Conservation (phyloP, 2,329 filamentous ascomycete genomes). For the Aspergillus candidus region DNA sequence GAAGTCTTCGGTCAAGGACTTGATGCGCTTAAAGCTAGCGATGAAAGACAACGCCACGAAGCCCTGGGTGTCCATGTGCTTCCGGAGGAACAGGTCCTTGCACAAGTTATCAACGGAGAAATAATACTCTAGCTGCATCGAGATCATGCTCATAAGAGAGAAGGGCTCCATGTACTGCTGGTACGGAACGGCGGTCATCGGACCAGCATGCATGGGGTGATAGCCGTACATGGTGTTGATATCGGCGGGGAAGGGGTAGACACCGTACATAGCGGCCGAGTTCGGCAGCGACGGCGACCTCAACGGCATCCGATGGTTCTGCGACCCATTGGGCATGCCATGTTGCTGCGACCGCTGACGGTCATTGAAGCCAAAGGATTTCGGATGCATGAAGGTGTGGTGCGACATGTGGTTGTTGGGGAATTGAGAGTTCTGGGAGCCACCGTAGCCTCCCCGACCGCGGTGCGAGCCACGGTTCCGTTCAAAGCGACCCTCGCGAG, state of each 20-base stretch:
- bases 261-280: slow-evolving; percentile 45
- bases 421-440: slow-evolving; percentile 33
- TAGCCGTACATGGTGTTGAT: slow-evolving; percentile 54
- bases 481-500: slow-evolving; percentile 34
- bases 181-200: slow-evolving; percentile 55
- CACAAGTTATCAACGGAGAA: slow-evolving; percentile 93
- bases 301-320: slow-evolving; percentile 47
- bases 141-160: slow-evolving; percentile 53
- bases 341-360: slow-evolving; percentile 38
- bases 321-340: slow-evolving; percentile 30
- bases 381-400: slow-evolving; percentile 35
- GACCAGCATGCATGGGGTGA: slow-evolving; percentile 45
- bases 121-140: slow-evolving; percentile 75
- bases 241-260: slow-evolving; percentile 39
- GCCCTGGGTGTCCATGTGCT: slow-evolving; percentile 91
- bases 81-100: slow-evolving; percentile 84
- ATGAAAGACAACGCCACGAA: slow-evolving; percentile 79
- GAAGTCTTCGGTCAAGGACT: slow-evolving; percentile 63
- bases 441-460: slow-evolving; percentile 35
- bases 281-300: slow-evolving; percentile 59
- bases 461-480: slow-evolving; percentile 36
- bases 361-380: slow-evolving; percentile 37
- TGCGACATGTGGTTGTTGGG: slow-evolving; percentile 36
- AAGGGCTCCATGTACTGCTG: slow-evolving; percentile 54
- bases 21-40: slow-evolving; percentile 79